Evolutionary conservation across 176 grass and related monocot genomes (phyloP).

Genomic region (Rhynchospora tenuis): DNA sequence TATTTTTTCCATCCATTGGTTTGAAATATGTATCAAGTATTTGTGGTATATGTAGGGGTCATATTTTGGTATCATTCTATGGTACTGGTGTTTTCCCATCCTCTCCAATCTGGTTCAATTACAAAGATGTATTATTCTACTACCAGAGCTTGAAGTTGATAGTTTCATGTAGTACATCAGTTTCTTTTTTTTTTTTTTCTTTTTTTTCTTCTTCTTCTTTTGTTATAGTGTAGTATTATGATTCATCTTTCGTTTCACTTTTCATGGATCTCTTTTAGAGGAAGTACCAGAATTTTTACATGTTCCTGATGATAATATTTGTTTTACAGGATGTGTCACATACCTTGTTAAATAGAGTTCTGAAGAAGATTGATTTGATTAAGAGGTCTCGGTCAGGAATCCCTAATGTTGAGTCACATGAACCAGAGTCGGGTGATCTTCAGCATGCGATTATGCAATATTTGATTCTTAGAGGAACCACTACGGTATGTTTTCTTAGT

Average conservation of each 20-base stretch:
- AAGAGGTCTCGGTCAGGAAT: slow-evolving; percentile 77
- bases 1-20: not conserved
- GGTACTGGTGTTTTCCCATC: too few relatives aligned
- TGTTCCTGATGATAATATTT: slow-evolving; percentile 27
- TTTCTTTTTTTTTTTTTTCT: too few relatives aligned
- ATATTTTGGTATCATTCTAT: not conserved
- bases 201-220: too few relatives aligned
- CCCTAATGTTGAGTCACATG: slow-evolving; percentile 80
- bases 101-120: not conserved
- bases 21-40: not conserved
- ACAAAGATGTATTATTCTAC: not conserved
- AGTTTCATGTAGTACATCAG: not conserved
- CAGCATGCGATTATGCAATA: slow-evolving; percentile 62
- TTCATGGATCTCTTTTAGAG: slow-evolving; percentile 11
- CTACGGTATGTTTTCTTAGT: slow-evolving; percentile 47
- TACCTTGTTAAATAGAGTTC: slow-evolving; percentile 63
- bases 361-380: slow-evolving; percentile 89
- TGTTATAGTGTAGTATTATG: not conserved
- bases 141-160: not conserved
- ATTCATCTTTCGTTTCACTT: not conserved
- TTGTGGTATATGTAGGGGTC: not conserved
- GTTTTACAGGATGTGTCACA: slow-evolving; percentile 74
- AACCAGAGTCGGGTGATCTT: slow-evolving; percentile 59
- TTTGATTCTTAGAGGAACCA: slow-evolving; percentile 76
- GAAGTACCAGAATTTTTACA: not conserved